These are phyloP conservation scores for Exophiala sp. DNA, from an alignment of 2,329 filamentous ascomycete species.

Conservation along the genomic window DNA sequence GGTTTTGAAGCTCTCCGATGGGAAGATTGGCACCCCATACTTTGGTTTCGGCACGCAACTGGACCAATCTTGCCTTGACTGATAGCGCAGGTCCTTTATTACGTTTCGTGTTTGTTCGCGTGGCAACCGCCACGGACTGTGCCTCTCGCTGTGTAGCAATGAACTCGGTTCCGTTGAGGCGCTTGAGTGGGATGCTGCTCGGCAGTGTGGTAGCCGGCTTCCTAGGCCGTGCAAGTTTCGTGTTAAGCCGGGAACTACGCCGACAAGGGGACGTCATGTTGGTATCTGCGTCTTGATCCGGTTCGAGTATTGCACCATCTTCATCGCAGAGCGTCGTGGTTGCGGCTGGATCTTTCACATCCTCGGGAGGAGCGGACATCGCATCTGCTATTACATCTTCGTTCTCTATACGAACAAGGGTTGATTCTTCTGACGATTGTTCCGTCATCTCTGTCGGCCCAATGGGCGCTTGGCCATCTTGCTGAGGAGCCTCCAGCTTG, in stretches of 20 bases:
- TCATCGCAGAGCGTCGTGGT: background rate
- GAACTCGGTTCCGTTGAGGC: slow-evolving; percentile 43
- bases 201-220: slow-evolving; percentile 28
- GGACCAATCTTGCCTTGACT: slow-evolving; percentile 21
- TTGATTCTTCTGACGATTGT: background rate
- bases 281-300: slow-evolving; percentile 9
- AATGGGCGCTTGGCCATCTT: background rate
- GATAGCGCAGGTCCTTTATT: slow-evolving; percentile 37
- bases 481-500: background rate
- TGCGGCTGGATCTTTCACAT: background rate
- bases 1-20: too few species aligned
- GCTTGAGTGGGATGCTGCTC: slow-evolving; percentile 39
- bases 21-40: too few species aligned
- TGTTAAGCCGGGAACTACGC: slow-evolving; percentile 34
- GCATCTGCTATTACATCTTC: background rate
- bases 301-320: background rate
- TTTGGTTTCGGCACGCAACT: slow-evolving; percentile 21
- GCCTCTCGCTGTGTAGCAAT: slow-evolving; percentile 39
- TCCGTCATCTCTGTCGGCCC: background rate
- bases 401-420: slow-evolving; percentile 1
- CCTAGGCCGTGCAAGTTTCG: slow-evolving; percentile 28
- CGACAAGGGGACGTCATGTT: slow-evolving; percentile 28
- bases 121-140: slow-evolving; percentile 39
- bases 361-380: background rate
- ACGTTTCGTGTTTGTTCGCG: slow-evolving; percentile 39